Conservation (phyloP, 345 rosid genomes). For the Heritiera littoralis region DNA sequence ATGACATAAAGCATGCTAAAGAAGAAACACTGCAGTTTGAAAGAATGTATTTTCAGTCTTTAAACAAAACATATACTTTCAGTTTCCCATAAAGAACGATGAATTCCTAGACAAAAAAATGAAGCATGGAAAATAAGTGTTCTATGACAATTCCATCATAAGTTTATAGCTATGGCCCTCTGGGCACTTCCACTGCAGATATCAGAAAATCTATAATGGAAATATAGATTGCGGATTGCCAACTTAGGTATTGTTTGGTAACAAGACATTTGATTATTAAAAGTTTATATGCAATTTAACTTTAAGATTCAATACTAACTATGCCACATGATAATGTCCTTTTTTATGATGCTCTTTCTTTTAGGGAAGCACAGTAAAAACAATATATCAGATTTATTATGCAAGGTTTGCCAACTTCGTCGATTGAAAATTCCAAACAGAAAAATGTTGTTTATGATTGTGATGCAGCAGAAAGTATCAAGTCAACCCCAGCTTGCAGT, state of each 20-base stretch:
- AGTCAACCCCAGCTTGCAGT: neutral
- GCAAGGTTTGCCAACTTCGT: neutral
- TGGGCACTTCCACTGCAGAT: neutral
- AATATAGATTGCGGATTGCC: neutral
- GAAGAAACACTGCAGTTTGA: constrained; percentile 80
- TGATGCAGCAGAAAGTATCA: neutral
- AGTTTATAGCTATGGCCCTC: neutral
- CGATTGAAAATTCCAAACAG: neutral
- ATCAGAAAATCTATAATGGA: neutral
- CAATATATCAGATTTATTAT: neutral
- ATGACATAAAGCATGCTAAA: constrained; percentile 99
- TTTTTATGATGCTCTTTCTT: neutral
- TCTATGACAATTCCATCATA: neutral
- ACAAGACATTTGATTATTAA: neutral
- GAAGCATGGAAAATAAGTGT: neutral
- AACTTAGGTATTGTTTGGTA: neutral
- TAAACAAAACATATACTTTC: neutral
- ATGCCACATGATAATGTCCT: neutral
- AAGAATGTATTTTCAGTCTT: constrained; percentile 16
- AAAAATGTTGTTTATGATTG: too few species aligned
- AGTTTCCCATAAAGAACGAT: neutral
- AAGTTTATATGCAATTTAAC: too few species aligned
- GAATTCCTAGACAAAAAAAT: constrained; percentile 11
- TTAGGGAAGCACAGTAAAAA: neutral
- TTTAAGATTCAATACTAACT: too few species aligned